Evolutionary conservation across 306 rosid species (phyloP).

Genomic region (Phaseolus lunatus): DNA sequence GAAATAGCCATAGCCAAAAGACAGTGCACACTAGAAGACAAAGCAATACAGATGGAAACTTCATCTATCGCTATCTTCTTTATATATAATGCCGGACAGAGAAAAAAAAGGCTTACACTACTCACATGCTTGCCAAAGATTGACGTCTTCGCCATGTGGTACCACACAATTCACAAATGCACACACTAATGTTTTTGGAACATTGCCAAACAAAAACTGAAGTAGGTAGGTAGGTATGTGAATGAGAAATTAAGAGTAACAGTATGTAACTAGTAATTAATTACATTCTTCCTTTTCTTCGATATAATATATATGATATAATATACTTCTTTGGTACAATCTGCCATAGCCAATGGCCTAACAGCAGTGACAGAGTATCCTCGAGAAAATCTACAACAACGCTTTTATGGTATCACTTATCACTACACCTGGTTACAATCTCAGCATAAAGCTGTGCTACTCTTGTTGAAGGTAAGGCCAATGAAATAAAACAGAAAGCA

Average conservation of each 20-base stretch:
- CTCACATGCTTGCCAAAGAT: slow-evolving; percentile 62
- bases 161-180: slow-evolving; percentile 30
- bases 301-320: slow-evolving; percentile 13
- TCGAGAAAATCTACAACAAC: slow-evolving; percentile 47
- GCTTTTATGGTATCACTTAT: slow-evolving; percentile 49
- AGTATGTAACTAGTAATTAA: slow-evolving; percentile 49
- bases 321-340: slow-evolving; percentile 47
- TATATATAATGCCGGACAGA: slow-evolving; percentile 45
- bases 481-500: slow-evolving; percentile 41
- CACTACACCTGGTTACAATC: slow-evolving; percentile 58
- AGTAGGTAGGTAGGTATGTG: slow-evolving; percentile 16
- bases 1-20: slow-evolving; percentile 43
- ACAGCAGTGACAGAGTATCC: slow-evolving; percentile 46
- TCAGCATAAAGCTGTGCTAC: slow-evolving; percentile 52
- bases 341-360: slow-evolving; percentile 43
- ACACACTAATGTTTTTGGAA: slow-evolving; percentile 10
- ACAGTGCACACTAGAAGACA: slow-evolving; percentile 45
- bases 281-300: slow-evolving; percentile 41
- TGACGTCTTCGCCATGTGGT: slow-evolving; percentile 66
- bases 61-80: slow-evolving; percentile 69
- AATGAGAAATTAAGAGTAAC: slow-evolving; percentile 26
- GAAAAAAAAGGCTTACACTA: slow-evolving; percentile 46
- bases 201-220: slow-evolving; percentile 40
- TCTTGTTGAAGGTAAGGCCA: slow-evolving; percentile 38
- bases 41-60: slow-evolving; percentile 60